These are phyloP conservation scores for Talaromyces adpressus DNA, from an alignment of 495 filamentous ascomycete genomes.

Conservation along the genomic window DNA sequence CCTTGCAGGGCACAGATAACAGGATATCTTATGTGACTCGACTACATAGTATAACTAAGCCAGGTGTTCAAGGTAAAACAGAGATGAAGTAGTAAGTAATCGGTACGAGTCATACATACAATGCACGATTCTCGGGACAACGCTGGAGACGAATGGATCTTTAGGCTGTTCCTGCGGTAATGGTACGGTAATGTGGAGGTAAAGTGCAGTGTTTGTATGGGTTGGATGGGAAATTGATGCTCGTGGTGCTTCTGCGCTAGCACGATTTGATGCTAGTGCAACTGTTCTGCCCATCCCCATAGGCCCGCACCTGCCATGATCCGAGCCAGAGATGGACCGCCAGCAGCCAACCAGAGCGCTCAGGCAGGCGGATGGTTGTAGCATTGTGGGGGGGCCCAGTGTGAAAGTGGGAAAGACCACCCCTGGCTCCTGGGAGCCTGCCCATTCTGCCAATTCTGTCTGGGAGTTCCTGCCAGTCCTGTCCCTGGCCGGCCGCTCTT, in stretches of 20 bases:
- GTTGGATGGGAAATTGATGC: background rate
- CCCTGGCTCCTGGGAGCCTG: slow-evolving; percentile 4
- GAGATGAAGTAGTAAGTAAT: background rate
- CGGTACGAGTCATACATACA: background rate
- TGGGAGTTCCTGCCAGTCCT: slow-evolving; percentile 1
- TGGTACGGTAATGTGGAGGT: background rate
- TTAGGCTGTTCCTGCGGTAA: background rate
- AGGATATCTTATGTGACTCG: background rate
- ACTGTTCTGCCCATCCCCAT: background rate
- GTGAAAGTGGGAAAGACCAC: slow-evolving; percentile 4
- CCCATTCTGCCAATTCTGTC: background rate
- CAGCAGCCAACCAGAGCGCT: background rate
- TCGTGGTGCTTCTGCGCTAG: slow-evolving; percentile 1
- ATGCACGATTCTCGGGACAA: background rate
- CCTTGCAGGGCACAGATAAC: background rate
- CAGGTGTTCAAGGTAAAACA: background rate
- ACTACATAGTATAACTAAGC: too few relatives aligned
- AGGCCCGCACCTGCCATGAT: slow-evolving; percentile 7
- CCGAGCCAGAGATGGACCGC: background rate
- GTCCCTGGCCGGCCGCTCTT: background rate
- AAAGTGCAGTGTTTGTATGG: background rate
- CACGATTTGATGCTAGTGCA: slow-evolving; percentile 1
- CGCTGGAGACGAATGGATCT: background rate
- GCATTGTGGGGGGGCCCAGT: background rate
- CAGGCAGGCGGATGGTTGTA: background rate